These are phyloP conservation scores for Fagopyrum esculentum DNA, from an alignment of 148 eudicot species.

Conservation along the genomic window DNA sequence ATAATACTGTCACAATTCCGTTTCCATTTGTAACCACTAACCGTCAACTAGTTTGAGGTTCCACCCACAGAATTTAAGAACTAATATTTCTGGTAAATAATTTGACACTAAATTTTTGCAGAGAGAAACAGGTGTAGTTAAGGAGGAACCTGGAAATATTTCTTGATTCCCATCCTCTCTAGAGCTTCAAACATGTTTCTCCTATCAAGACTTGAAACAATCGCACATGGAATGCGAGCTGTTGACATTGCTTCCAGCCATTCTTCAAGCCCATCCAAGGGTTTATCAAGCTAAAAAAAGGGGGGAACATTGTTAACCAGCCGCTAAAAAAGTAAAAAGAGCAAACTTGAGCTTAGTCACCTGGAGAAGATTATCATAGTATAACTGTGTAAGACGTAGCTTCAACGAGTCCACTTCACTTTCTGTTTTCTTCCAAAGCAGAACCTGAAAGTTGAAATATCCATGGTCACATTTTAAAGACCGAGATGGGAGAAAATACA, in stretches of 20 bases:
- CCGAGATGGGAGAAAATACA: neutral
- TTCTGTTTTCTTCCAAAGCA: slow-evolving; percentile 51
- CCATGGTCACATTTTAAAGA: neutral
- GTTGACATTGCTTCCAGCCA: slow-evolving; percentile 89
- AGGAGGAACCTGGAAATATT: slow-evolving; percentile 67
- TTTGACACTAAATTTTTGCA: neutral
- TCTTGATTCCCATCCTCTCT: slow-evolving; percentile 69
- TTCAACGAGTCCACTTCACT: slow-evolving; percentile 53
- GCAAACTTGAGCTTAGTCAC: slow-evolving; percentile 24
- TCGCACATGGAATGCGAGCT: slow-evolving; percentile 89
- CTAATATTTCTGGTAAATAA: neutral
- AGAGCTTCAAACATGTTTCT: slow-evolving; percentile 61
- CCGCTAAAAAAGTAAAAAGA: slow-evolving; percentile 8
- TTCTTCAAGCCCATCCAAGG: slow-evolving; percentile 73
- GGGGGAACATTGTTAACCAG: slow-evolving; percentile 6
- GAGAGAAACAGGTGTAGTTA: neutral
- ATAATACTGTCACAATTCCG: neutral
- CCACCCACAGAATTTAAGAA: neutral
- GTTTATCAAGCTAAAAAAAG: slow-evolving; percentile 58
- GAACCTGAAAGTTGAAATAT: slow-evolving; percentile 37
- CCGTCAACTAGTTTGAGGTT: neutral
- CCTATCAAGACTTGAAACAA: slow-evolving; percentile 84
- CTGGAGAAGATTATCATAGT: slow-evolving; percentile 60
- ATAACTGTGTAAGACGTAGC: slow-evolving; percentile 64
- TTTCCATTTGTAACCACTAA: neutral